Percentiles rank a stretch among this genome's conserved stretches.
These are phyloP conservation scores for Penicillium sp. DNA, from an alignment of 2,329 filamentous ascomycete species.

Conservation along the genomic window DNA sequence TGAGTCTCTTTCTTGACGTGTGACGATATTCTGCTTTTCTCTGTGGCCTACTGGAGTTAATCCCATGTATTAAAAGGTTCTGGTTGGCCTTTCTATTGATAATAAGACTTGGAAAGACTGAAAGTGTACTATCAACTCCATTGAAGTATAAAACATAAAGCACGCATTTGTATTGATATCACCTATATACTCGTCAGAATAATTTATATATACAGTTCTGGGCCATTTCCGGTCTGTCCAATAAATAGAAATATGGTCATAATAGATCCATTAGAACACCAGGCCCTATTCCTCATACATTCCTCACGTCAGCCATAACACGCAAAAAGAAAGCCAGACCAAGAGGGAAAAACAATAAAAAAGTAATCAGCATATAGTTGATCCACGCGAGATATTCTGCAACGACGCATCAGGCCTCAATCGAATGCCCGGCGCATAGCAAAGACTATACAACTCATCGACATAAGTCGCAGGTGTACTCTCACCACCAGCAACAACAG, in stretches of 20 bases:
- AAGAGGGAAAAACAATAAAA: not conserved
- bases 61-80: not conserved
- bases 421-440: constrained; percentile 31
- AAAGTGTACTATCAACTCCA: not conserved
- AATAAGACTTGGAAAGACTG: not conserved
- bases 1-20: constrained; percentile 8
- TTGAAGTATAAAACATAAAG: not conserved
- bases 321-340: no score
- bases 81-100: not conserved
- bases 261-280: not conserved
- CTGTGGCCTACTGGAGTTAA: not conserved
- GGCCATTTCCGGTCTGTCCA: no score
- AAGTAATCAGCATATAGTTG: constrained; percentile 1
- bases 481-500: constrained; percentile 27
- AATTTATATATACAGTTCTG: not conserved
- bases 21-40: constrained; percentile 3
- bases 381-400: constrained; percentile 1
- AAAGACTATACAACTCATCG: constrained; percentile 45
- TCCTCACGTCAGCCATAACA: not conserved
- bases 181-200: not conserved
- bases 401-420: constrained; percentile 24
- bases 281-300: not conserved
- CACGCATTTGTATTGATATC: not conserved
- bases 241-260: no score
- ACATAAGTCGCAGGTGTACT: constrained; percentile 42